Base-by-base conservation (phyloP, 2,329 filamentous ascomycete genomes). In the Aureobasidium pullulans region DNA sequence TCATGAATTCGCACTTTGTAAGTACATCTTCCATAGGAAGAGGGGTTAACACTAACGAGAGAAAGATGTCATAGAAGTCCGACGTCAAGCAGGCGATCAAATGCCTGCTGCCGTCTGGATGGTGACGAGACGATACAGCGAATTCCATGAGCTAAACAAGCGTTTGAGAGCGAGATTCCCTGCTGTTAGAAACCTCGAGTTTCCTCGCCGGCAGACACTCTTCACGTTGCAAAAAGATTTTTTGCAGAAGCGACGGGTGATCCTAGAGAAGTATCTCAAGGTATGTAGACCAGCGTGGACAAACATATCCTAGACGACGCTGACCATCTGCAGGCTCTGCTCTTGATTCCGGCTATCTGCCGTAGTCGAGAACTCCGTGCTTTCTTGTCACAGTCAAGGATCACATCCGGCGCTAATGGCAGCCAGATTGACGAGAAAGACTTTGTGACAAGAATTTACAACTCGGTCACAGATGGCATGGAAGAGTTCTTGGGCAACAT, bases 221-320 rank as follows among this genome's bases (percentile, higher is more conserved):
- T 91, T 97, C 85, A 97, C 96, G 68, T 83, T 99, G 2, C 94
- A 99, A 70, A 93, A 86, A 70, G 94, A 99, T 67, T 99, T 99
- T 68, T 77, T 99, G 16, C 88, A 95, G 66, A 97, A 96, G 73
- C 84, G 94, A 29, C 84, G 90, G 9, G 74, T 86, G 34, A 91
- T 89, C 0, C 79, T 99, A 1, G 93, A 99, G 72, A 85, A 85
- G 49, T 99, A 97, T 69, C 75, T 99, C 3, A 69, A 75, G 43
- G 72, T 70, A 62, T 19, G 52, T n/a, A 31, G 3, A 23, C 23
- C 16, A 3, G 6, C 19, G 5, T 4, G 6, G 15, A 43, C 15
- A 36, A 13, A 11, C 19, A 3, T 15, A 2, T 3, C 4, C 11
- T 39, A 11, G 23, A 32, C 40, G 23, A 34, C 23, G 6, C 28